phyloP scores from a whole-genome alignment of 2,329 filamentous ascomycete species.

The Alternaria gaisen region DNA sequence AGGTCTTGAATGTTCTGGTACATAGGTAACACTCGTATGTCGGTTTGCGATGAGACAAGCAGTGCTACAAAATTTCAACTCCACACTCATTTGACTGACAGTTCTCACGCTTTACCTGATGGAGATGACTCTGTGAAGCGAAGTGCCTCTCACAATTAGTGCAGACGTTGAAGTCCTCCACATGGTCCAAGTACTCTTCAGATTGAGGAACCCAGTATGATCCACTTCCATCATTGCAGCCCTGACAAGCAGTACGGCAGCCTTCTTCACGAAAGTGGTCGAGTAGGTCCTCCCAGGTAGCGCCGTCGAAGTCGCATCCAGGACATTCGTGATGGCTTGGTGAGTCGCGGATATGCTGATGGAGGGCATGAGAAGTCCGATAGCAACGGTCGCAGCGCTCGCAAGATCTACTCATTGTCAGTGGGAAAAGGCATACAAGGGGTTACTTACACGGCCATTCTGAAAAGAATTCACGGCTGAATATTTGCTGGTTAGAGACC shows the following conservation, averaged over 20 bases:
- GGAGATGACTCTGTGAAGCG: neutral
- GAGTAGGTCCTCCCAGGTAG: neutral
- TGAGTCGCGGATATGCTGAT: conserved; percentile 3
- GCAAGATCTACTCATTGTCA: neutral
- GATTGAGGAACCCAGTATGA: neutral
- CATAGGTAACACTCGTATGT: neutral
- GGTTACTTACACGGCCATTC: neutral
- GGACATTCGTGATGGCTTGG: conserved; percentile 4
- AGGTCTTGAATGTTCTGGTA: neutral
- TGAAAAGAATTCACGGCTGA: too few species aligned
- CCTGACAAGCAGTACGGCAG: conserved; percentile 2
- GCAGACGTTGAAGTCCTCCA: neutral
- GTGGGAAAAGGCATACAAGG: neutral
- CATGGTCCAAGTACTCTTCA: neutral
- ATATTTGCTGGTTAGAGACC: neutral
- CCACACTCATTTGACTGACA: neutral
- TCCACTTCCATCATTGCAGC: neutral
- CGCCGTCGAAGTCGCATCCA: conserved; percentile 1
- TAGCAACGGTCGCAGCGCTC: neutral
- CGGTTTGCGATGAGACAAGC: neutral
- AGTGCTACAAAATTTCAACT: neutral
- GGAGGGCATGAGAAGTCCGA: neutral
- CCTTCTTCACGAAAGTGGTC: neutral
- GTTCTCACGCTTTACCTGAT: neutral
- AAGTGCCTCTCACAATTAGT: conserved; percentile 3